Evolutionary conservation across 1,139 yeast species (phyloP), one percentile per base, ranked within the genome.

Genomic region (Kurtzmaniella quercitrusa): DNA sequence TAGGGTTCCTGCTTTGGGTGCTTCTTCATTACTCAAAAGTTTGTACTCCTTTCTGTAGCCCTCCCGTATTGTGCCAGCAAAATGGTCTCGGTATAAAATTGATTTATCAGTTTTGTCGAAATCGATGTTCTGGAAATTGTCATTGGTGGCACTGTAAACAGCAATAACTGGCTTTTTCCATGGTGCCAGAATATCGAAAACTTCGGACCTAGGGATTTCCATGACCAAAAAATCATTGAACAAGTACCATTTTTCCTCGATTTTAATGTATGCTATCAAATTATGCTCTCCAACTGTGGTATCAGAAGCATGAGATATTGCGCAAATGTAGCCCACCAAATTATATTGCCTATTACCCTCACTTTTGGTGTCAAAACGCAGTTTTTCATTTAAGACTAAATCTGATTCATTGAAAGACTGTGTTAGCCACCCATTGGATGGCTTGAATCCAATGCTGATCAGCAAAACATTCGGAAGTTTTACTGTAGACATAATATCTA

Each of bases 191-290:
- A 89, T 68, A 56, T 88, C 79, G 43, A 88, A 71, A 0, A 80
- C 86, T 39, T 83, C 89, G 42, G 84, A 89, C 50, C 83, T 87
- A 1, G 84, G 73, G 1, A 94, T 74, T 19, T 82, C 83, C 59
- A 81, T 78, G n/a, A 89, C 98, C 52, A 93, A 67, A 61, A 91
- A 94, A 61, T 94, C 98, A 57, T 94, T 94, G 60, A 94, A 89
- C 54, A 94, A 62, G 52, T 75, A 80, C 98, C 99, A 94, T 43
- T 71, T 71, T 41, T 69, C 73, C 14, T 61, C 66, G n/a, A 80
- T 67, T 43, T 74, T 74, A 5, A 80, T 71, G 49, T 75, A 79
- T 0, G 88, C 73, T 0, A 86, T 83, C 44, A 84, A 61, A 53
- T 68, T 70, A 50, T 84, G 84, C 39, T 71, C 74, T 2, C 79